These are phyloP conservation scores for Candida ponderosae DNA, from an alignment of 805 yeast genomes.

Conservation along the genomic window DNA sequence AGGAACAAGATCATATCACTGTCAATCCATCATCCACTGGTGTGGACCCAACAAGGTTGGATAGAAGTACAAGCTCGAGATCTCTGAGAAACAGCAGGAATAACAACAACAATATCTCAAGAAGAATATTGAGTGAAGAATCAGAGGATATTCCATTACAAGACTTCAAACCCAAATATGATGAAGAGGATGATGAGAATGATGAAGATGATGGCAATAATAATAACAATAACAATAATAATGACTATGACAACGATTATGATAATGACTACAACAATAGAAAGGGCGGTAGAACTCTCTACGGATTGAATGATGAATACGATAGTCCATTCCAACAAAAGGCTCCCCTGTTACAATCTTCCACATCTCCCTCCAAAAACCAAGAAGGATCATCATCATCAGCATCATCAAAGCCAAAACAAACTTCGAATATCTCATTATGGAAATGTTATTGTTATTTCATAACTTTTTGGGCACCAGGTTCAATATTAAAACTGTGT, in stretches of 20 bases:
- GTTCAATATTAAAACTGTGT: conserved; percentile 56
- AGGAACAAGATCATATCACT: conserved; percentile 51
- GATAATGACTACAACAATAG: conserved; percentile 10
- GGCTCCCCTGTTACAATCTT: conserved; percentile 2
- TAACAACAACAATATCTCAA: neutral
- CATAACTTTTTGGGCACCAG: conserved; percentile 91
- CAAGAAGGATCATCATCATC: conserved; percentile 5
- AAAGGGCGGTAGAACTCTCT: conserved; percentile 39
- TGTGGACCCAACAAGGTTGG: conserved; percentile 41
- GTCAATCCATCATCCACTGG: conserved; percentile 70
- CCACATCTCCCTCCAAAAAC: neutral
- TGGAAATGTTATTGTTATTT: conserved; percentile 81
- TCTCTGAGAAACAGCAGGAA: conserved; percentile 4
- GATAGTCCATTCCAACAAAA: conserved; percentile 17
- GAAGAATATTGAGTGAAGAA: neutral
- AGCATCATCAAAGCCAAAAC: conserved; percentile 1
- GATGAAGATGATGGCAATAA: too few relatives aligned
- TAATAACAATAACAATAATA: neutral
- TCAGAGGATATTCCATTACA: conserved; percentile 5
- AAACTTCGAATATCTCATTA: conserved; percentile 21
- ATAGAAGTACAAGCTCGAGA: conserved; percentile 6
- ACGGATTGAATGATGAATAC: conserved; percentile 56
- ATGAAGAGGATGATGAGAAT: neutral
- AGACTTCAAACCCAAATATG: conserved; percentile 1
- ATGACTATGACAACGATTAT: neutral